Evolutionary conservation across 306 rosid genomes (phyloP).

Genomic region (Hippophae rhamnoides): DNA sequence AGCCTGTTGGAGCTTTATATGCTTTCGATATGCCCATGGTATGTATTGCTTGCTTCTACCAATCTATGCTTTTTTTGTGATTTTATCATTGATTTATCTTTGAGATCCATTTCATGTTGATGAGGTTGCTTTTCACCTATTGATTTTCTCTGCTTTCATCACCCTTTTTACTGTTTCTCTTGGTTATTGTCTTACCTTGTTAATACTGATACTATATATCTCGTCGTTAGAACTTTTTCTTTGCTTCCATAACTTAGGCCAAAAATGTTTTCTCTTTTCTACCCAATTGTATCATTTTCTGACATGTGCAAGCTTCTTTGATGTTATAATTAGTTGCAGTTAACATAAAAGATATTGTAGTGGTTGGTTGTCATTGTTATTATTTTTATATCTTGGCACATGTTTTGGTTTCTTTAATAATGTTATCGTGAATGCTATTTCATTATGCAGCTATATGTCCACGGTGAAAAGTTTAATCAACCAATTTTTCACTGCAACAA

Average conservation of each 20-base stretch:
- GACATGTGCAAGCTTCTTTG: neutral
- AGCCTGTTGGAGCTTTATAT: slow-evolving; percentile 39
- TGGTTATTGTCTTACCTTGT: neutral
- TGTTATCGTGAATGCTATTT: slow-evolving; percentile 3
- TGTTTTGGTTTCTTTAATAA: neutral
- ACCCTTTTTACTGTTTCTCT: neutral
- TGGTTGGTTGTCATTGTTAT: neutral
- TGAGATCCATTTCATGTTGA: neutral
- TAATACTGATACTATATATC: neutral
- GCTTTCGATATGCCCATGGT: slow-evolving; percentile 98
- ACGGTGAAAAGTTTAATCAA: slow-evolving; percentile 83
- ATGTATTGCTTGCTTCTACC: slow-evolving; percentile 19
- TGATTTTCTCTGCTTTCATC: neutral
- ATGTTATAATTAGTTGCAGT: neutral
- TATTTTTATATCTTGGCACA: neutral
- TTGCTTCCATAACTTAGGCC: neutral
- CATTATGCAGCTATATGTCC: slow-evolving; percentile 62
- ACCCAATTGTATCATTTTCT: neutral
- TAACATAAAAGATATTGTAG: neutral
- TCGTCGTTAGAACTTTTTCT: neutral
- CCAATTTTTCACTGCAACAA: slow-evolving; percentile 96
- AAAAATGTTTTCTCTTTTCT: neutral
- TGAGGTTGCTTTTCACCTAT: neutral
- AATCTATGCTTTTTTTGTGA: neutral
- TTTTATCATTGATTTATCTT: neutral